Evolutionary conservation across 345 rosid species (phyloP), one percentile per base, ranked within the genome.

Genomic region (Camelina sativa): DNA sequence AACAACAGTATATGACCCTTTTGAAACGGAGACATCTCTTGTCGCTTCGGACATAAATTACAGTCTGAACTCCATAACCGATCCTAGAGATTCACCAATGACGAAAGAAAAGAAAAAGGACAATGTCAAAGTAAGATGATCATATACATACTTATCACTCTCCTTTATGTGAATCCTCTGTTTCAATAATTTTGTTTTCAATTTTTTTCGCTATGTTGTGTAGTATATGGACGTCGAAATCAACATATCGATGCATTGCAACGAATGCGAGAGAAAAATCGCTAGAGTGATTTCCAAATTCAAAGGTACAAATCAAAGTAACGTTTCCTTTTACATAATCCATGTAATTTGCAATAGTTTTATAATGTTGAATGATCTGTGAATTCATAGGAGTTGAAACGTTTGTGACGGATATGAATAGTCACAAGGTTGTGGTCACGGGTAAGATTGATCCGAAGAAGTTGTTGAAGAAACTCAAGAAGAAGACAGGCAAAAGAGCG

Each of bases 181-280:
- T 50, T 22, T 41, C 51, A 22, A 22, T 10, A 22, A 13, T 28
- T 59, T 8, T 67, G 61, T 19, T 38, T 65, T 19, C 25, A 59
- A 41, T 11, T 44, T 25, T 61, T 5, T 43, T 76, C 23, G 7
- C 17, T 58, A 34, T 28, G 51, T 61, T 35, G 16, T 73, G 19
- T 71, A 92, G 91, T 79, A 46, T n/a, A 76, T 81, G 16, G 81
- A 76, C 32, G 86, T 72, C 8, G 94, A 88, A 68, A 84, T 70
- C 63, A 80, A 64, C 19, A 71, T 87, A 48, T 81, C 87, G 8
- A 91, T 94, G 95, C 78, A 91, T 32, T 94, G 98, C 69, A 86
- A 91, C 67, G 96, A 89, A 56, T 89, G 96, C 60, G 97, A 93
- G 75, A 84, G 90, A 72, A 74, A 71, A 8, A 84, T 88, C 15